Conservation (phyloP, 2,329 filamentous ascomycete genomes). For the Fusarium sp. region DNA sequence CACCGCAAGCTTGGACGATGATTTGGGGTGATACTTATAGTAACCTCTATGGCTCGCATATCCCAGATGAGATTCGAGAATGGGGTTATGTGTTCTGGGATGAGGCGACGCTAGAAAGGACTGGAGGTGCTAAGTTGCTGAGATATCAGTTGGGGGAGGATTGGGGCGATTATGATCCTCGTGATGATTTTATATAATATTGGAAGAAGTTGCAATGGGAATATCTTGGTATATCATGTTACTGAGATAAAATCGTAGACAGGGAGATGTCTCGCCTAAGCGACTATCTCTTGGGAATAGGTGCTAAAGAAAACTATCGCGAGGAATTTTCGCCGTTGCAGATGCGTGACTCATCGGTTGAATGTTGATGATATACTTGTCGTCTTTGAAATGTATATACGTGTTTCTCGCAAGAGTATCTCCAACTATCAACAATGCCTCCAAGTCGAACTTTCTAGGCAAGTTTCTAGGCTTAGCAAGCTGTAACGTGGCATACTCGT, state of each 20-base stretch:
- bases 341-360: neutral
- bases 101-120: neutral
- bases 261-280: neutral
- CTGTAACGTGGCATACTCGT: neutral
- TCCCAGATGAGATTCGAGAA: neutral
- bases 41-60: neutral
- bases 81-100: conserved; percentile 6
- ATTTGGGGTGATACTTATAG: conserved; percentile 2
- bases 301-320: neutral
- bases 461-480: no score
- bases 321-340: neutral
- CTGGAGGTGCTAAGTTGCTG: neutral
- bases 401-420: neutral
- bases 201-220: neutral
- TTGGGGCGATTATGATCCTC: neutral
- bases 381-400: neutral
- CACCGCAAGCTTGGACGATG: neutral
- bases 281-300: neutral
- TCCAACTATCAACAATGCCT: neutral
- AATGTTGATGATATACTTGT: neutral
- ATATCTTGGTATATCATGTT: neutral
- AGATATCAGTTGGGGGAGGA: neutral
- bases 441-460: neutral
- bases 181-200: neutral
- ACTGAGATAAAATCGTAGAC: neutral